Evolutionary conservation across 148 eudicot genomes (phyloP).

Genomic region (Arbutus unedo): DNA sequence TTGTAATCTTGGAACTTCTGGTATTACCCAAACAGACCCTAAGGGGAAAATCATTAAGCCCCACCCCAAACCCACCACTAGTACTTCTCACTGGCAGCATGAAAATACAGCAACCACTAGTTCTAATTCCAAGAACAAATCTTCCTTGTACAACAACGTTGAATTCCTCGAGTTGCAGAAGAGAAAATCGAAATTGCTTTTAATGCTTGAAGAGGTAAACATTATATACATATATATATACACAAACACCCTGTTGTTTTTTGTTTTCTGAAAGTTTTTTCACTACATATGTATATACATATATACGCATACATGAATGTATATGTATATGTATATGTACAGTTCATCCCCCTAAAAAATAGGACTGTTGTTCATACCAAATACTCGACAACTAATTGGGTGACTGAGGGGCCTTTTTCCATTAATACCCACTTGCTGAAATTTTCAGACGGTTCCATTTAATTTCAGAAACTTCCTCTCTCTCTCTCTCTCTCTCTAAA

Average conservation of each 20-base stretch:
- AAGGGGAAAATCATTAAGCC: slow-evolving; percentile 27
- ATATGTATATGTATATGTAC: not conserved
- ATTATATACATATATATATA: too few species aligned
- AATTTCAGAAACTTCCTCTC: slow-evolving; percentile 11
- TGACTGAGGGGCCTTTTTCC: slow-evolving; percentile 34
- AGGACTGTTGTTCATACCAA: slow-evolving; percentile 5
- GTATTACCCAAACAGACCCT: slow-evolving; percentile 26
- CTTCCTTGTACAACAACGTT: slow-evolving; percentile 52
- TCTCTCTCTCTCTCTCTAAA: not conserved
- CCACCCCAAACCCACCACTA: not conserved
- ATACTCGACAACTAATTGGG: slow-evolving; percentile 41
- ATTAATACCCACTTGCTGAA: slow-evolving; percentile 68
- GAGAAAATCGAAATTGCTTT: slow-evolving; percentile 68
- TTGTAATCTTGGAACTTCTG: slow-evolving; percentile 53
- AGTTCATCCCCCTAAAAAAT: not conserved
- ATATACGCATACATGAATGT: not conserved
- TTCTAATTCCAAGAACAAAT: slow-evolving; percentile 33
- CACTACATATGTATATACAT: not conserved
- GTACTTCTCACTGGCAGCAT: slow-evolving; percentile 15
- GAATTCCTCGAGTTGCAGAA: slow-evolving; percentile 71
- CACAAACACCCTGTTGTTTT: not conserved
- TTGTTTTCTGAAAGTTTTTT: not conserved
- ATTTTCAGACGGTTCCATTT: slow-evolving; percentile 33
- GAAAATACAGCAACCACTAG: slow-evolving; percentile 20
- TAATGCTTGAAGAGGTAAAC: slow-evolving; percentile 87